Conservation (phyloP, 495 filamentous ascomycete genomes). For the Aspergillus leporis region DNA sequence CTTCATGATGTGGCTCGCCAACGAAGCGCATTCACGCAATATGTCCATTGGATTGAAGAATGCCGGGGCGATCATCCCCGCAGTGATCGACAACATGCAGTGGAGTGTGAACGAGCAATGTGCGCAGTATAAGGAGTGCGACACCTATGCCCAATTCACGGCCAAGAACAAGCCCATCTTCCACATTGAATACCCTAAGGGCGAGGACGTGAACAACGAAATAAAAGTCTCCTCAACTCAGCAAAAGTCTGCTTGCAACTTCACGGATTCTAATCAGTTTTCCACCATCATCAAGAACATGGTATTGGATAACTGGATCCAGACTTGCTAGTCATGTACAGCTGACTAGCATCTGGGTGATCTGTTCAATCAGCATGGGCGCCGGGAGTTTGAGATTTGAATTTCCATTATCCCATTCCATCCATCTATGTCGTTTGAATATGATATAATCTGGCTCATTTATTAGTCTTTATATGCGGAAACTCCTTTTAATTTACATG, state of each 20-base stretch:
- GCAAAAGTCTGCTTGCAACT: constrained; percentile 38
- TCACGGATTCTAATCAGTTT: constrained; percentile 44
- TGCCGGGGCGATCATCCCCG: constrained; percentile 55
- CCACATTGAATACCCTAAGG: constrained; percentile 68
- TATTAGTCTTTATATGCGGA: background rate
- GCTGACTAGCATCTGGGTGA: background rate
- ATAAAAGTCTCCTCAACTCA: constrained; percentile 28
- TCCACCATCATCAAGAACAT: constrained; percentile 67
- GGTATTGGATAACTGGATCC: constrained; percentile 59
- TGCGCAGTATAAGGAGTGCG: constrained; percentile 59
- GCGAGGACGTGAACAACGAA: constrained; percentile 40
- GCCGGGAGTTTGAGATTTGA: constrained; percentile 5
- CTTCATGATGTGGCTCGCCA: constrained; percentile 61
- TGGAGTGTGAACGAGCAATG: constrained; percentile 78
- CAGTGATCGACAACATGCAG: constrained; percentile 57
- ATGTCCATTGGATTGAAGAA: constrained; percentile 69
- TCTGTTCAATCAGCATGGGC: constrained; percentile 1
- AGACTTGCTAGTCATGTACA: constrained; percentile 40
- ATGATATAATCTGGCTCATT: constrained; percentile 2
- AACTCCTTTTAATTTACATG: background rate
- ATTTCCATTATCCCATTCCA: background rate
- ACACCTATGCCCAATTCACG: constrained; percentile 56
- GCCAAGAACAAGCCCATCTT: constrained; percentile 66
- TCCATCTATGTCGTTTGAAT: constrained; percentile 4
- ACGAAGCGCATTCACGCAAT: constrained; percentile 45